These are phyloP conservation scores for Trichoderma gracile DNA, from an alignment of 2,329 filamentous ascomycete genomes.

Conservation along the genomic window DNA sequence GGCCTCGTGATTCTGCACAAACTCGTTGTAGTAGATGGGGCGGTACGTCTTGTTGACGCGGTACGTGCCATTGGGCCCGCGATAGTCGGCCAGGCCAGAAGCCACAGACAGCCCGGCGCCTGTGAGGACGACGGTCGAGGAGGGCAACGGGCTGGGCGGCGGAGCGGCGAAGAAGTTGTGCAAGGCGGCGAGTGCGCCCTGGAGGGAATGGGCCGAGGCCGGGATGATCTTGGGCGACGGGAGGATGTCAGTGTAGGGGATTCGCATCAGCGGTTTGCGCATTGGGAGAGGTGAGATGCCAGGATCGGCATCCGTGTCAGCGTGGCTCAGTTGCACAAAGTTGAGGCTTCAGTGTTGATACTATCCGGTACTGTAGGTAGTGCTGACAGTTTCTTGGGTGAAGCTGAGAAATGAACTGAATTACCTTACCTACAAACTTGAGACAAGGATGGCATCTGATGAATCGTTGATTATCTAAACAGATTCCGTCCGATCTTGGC, in stretches of 20 bases:
- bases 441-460: not conserved
- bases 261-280: conserved; percentile 76
- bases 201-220: conserved; percentile 64
- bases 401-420: too few relatives aligned
- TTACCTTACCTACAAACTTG: not conserved
- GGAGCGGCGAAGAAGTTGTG: conserved; percentile 70
- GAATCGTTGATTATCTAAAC: conserved; percentile 16
- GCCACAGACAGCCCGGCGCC: conserved; percentile 93
- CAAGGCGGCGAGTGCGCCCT: conserved; percentile 76
- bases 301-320: not conserved
- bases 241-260: conserved; percentile 85
- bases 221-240: conserved; percentile 76
- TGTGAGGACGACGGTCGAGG: conserved; percentile 57
- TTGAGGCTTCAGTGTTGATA: too few relatives aligned
- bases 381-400: too few relatives aligned
- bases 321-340: not conserved
- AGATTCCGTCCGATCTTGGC: not conserved
- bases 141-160: conserved; percentile 50
- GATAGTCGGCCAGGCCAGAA: conserved; percentile 89
- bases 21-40: conserved; percentile 93
- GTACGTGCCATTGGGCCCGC: conserved; percentile 88
- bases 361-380: too few relatives aligned
- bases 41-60: conserved; percentile 86
- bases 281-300: conserved; percentile 42
- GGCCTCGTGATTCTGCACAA: conserved; percentile 75